Evolutionary conservation across 2,329 filamentous ascomycete species (phyloP).

Genomic region (Botrytis hyacinthi): DNA sequence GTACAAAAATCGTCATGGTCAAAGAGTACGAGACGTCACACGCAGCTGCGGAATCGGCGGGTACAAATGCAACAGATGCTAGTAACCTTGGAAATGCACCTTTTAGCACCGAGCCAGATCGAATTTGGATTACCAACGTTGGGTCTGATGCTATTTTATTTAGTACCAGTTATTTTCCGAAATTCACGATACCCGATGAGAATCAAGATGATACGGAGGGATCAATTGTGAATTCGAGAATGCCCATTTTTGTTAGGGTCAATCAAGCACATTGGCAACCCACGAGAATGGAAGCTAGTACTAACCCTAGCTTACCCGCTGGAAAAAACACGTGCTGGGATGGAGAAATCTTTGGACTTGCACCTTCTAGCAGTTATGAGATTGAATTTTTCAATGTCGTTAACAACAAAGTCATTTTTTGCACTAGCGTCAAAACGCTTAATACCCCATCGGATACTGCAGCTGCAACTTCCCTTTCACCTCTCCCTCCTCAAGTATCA

Average conservation of each 20-base stretch:
- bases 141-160: slow-evolving; percentile 76
- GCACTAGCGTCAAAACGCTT: slow-evolving; percentile 58
- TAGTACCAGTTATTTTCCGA: slow-evolving; percentile 64
- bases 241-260: slow-evolving; percentile 75
- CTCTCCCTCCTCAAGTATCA: slow-evolving; percentile 52
- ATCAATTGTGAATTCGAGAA: slow-evolving; percentile 61
- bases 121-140: slow-evolving; percentile 80
- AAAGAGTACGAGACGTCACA: slow-evolving; percentile 86
- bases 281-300: slow-evolving; percentile 62
- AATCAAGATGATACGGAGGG: slow-evolving; percentile 35
- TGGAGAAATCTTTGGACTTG: slow-evolving; percentile 66
- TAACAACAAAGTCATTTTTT: slow-evolving; percentile 66
- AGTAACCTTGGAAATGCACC: slow-evolving; percentile 75
- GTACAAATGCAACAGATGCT: slow-evolving; percentile 72
- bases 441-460: slow-evolving; percentile 32
- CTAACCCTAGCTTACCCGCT: slow-evolving; percentile 37
- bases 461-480: slow-evolving; percentile 36
- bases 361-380: slow-evolving; percentile 72
- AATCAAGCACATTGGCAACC: slow-evolving; percentile 80
- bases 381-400: slow-evolving; percentile 72
- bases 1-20: slow-evolving; percentile 93
- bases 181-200: slow-evolving; percentile 38
- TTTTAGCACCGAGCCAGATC: slow-evolving; percentile 66
- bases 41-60: slow-evolving; percentile 68
- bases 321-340: slow-evolving; percentile 60